Conservation (phyloP, 805 yeast species). For the Yamadazyma takamatsuzukensis region DNA sequence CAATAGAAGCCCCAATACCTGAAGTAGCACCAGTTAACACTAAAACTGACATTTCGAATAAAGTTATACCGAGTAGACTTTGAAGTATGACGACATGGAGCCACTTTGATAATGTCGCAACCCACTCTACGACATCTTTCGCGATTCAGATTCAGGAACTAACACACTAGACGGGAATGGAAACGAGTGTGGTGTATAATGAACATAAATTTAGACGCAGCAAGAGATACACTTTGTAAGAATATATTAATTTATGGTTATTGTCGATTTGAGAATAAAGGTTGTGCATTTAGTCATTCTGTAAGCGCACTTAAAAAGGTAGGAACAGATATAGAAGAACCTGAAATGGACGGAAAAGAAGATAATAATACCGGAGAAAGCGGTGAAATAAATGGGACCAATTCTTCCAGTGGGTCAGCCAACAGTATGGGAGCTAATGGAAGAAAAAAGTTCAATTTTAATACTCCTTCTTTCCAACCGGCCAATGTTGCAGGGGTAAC, state of each 20-base stretch:
- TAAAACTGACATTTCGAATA: constrained; percentile 17
- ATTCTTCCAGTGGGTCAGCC: neutral
- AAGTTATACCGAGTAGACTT: no score
- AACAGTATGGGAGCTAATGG: constrained; percentile 1
- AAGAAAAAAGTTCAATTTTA: constrained; percentile 30
- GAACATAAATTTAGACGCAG: constrained; percentile 50
- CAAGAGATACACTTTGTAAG: constrained; percentile 76
- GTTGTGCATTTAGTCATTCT: constrained; percentile 75
- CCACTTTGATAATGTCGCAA: constrained; percentile 3
- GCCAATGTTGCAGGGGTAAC: constrained; percentile 10
- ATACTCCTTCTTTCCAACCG: constrained; percentile 44
- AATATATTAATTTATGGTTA: constrained; percentile 83
- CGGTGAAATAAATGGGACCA: no score
- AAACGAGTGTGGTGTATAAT: constrained; percentile 10
- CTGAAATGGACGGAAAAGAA: constrained; percentile 52
- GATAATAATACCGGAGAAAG: constrained; percentile 53
- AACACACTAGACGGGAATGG: constrained; percentile 3
- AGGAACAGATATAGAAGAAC: no score
- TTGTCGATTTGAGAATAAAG: constrained; percentile 83
- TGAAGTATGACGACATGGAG: neutral
- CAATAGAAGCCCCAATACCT: constrained; percentile 78
- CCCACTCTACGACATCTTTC: neutral
- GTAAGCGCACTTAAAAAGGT: no score
- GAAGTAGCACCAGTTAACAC: constrained; percentile 64
- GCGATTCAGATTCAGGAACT: neutral